Percentiles rank a stretch among this genome's conserved stretches.
These are phyloP conservation scores for Xerocomus brunneocitrinus DNA, from an alignment of 768 basidiomycete genomes.

Conservation along the genomic window DNA sequence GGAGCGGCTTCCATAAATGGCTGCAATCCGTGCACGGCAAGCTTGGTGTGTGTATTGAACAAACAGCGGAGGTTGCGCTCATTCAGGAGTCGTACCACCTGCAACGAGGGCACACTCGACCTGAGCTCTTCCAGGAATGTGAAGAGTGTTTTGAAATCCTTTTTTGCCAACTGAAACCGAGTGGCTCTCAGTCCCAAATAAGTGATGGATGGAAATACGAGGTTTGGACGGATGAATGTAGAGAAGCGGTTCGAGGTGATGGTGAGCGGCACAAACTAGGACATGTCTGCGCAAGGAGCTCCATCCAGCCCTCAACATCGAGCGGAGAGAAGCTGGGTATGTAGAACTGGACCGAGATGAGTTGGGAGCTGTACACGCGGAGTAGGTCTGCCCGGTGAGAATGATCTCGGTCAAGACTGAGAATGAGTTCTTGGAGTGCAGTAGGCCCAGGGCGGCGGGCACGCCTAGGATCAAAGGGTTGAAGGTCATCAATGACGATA, in stretches of 20 bases:
- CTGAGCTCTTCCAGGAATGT: conserved; percentile 8
- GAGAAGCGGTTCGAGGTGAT: conserved; percentile 8
- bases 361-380: conserved; percentile 8
- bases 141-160: conserved; percentile 8
- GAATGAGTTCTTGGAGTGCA: conserved; percentile 18
- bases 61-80: conserved; percentile 14
- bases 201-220: conserved; percentile 13
- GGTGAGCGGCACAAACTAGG: conserved; percentile 19
- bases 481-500: background rate
- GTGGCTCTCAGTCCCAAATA: conserved; percentile 14
- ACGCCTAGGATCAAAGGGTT: background rate
- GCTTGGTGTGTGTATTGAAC: conserved; percentile 13
- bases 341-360: conserved; percentile 16
- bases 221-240: background rate
- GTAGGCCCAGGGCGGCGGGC: background rate
- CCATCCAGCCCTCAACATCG: background rate
- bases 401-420: conserved; percentile 1
- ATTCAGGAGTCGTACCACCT: conserved; percentile 19
- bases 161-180: background rate
- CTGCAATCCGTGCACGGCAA: conserved; percentile 5
- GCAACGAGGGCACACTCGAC: conserved; percentile 14
- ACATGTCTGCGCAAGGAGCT: conserved; percentile 10
- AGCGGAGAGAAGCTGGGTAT: background rate
- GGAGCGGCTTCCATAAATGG: conserved; percentile 1
- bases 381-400: conserved; percentile 13